Evolutionary conservation across 176 grass and related monocot species (phyloP).

Genomic region (Cenchrus purpureus): DNA sequence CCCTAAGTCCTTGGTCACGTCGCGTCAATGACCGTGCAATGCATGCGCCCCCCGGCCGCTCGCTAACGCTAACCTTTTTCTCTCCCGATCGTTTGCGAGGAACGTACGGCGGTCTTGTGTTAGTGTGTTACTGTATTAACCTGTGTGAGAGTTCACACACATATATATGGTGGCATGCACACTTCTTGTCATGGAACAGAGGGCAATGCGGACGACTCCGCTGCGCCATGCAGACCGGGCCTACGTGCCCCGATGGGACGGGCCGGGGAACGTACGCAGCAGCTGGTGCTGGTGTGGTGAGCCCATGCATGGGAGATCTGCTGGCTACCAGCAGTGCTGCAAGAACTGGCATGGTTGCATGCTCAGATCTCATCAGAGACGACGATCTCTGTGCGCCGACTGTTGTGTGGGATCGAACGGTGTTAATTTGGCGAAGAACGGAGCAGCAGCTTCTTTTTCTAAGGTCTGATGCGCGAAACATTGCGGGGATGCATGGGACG

Average conservation of each 20-base stretch:
- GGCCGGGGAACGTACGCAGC: background rate
- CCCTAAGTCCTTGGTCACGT: background rate
- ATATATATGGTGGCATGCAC: background rate
- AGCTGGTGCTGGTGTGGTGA: background rate
- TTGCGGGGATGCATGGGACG: background rate
- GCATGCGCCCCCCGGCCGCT: no score
- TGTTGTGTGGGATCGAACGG: background rate
- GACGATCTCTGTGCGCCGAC: background rate
- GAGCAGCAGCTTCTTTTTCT: background rate
- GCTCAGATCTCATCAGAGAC: background rate
- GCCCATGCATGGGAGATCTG: background rate
- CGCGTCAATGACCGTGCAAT: background rate
- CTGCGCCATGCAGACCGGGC: background rate
- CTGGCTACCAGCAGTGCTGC: background rate
- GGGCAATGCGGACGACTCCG: background rate
- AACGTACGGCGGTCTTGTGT: background rate
- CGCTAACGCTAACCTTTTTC: background rate
- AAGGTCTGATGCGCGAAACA: no score
- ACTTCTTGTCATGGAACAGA: slow-evolving; percentile 10
- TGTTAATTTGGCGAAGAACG: background rate
- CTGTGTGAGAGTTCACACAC: background rate
- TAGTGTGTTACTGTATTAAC: no score
- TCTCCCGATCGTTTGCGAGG: background rate
- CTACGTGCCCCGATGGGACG: background rate
- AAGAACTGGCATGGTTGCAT: background rate